Conservation (phyloP, 179 eudicot species). For the Pouteria campechiana region DNA sequence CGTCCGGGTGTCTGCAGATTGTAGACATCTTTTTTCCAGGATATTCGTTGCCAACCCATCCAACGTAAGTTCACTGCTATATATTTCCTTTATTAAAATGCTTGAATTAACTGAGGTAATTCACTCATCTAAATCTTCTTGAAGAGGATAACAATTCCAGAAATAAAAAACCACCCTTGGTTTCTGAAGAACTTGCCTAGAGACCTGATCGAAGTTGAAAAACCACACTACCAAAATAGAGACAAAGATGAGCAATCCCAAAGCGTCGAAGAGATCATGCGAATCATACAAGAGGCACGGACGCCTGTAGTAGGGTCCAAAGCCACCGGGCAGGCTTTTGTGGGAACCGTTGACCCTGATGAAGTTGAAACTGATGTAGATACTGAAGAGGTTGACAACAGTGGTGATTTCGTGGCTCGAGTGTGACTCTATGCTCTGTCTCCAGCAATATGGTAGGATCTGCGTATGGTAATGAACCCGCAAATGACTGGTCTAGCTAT, state of each 20-base stretch:
- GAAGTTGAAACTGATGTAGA: slow-evolving; percentile 27
- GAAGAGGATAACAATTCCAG: slow-evolving; percentile 71
- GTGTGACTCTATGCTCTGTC: slow-evolving; percentile 4
- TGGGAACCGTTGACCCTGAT: slow-evolving; percentile 27
- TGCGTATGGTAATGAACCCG: no score
- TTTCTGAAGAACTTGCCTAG: slow-evolving; percentile 40
- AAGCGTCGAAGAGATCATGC: slow-evolving; percentile 50
- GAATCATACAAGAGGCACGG: slow-evolving; percentile 40
- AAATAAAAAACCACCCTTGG: slow-evolving; percentile 75
- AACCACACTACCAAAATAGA: slow-evolving; percentile 17
- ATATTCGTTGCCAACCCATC: slow-evolving; percentile 64
- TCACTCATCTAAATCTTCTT: neutral
- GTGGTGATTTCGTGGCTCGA: slow-evolving; percentile 30
- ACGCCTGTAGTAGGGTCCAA: slow-evolving; percentile 33
- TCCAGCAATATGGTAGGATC: no score
- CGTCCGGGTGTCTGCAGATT: slow-evolving; percentile 68
- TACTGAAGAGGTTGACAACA: slow-evolving; percentile 27
- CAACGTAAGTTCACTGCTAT: slow-evolving; percentile 23
- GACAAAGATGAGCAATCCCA: slow-evolving; percentile 15
- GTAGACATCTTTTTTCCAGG: slow-evolving; percentile 59
- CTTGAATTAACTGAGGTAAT: neutral
- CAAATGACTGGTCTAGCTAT: no score
- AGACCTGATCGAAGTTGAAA: slow-evolving; percentile 41
- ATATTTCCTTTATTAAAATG: neutral
- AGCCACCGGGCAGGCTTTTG: slow-evolving; percentile 10